Percentiles rank a stretch among this genome's conserved stretches.
Evolutionary conservation across 2,329 filamentous ascomycete genomes (phyloP).

Genomic region (Fusarium compactum): DNA sequence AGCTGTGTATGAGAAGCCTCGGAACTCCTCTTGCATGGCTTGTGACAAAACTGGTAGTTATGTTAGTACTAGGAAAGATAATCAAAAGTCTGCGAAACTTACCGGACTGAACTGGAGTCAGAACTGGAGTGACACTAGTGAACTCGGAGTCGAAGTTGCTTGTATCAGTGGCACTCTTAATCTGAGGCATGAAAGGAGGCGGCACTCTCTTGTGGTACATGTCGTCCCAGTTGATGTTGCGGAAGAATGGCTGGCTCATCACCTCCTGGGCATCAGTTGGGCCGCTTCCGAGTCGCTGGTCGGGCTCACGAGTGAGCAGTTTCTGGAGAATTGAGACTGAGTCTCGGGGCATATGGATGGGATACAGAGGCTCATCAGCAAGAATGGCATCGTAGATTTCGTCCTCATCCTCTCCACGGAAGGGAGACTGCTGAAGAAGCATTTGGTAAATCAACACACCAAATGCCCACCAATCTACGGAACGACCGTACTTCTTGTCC

Average conservation of each 20-base stretch:
- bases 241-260: conserved; percentile 98
- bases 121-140: conserved; percentile 95
- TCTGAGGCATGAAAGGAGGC: conserved; percentile 89
- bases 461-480: conserved; percentile 99
- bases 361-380: conserved; percentile 95
- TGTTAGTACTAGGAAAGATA: conserved; percentile 43
- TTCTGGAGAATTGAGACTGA: conserved; percentile 98
- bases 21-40: conserved; percentile 99
- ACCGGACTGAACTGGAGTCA: conserved; percentile 98
- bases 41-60: conserved; percentile 82
- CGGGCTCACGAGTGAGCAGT: conserved; percentile 93
- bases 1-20: conserved; percentile 96
- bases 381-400: conserved; percentile 99
- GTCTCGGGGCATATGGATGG: conserved; percentile 98
- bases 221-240: conserved; percentile 98
- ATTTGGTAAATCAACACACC: conserved; percentile 99
- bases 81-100: conserved; percentile 57
- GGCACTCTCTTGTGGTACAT: conserved; percentile 94
- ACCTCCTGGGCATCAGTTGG: conserved; percentile 98
- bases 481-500: conserved; percentile 97
- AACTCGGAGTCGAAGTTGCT: conserved; percentile 99
- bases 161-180: conserved; percentile 95
- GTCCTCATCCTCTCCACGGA: conserved; percentile 98
- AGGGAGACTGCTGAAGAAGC: conserved; percentile 98
- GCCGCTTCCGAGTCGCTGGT: conserved; percentile 90